Evolutionary conservation across 192 early-diverging fungal species (phyloP).

Genomic region (Backusella westeae): DNA sequence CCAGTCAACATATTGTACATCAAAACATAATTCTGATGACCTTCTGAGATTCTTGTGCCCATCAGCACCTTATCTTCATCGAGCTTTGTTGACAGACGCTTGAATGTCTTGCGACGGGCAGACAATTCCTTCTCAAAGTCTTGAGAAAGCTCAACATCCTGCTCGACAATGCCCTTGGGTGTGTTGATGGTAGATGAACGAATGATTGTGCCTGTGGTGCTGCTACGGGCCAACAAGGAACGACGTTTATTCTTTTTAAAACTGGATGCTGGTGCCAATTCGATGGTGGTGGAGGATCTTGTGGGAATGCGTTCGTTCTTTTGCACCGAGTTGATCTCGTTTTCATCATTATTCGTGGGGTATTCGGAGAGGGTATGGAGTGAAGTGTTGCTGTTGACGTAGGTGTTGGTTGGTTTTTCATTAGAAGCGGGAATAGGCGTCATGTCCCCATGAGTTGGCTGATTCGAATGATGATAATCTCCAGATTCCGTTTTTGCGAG

Average conservation of each 20-base stretch:
- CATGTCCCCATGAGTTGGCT: background rate
- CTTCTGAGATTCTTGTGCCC: conserved; percentile 87
- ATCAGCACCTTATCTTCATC: conserved; percentile 48
- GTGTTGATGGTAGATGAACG: background rate
- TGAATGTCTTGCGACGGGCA: conserved; percentile 16
- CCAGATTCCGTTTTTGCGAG: background rate
- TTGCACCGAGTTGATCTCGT: background rate
- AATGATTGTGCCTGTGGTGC: background rate
- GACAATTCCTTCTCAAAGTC: conserved; percentile 17
- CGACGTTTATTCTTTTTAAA: conserved; percentile 5
- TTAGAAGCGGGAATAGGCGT: conserved; percentile 8
- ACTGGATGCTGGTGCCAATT: conserved; percentile 3
- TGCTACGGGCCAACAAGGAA: background rate
- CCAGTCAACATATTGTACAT: conserved; percentile 99
- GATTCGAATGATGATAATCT: background rate
- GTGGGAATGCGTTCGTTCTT: background rate
- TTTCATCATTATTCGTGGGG: background rate
- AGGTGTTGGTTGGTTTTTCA: background rate
- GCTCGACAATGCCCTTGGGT: background rate
- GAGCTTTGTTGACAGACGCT: conserved; percentile 18
- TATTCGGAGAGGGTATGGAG: background rate
- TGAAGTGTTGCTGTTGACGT: background rate
- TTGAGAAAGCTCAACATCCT: background rate
- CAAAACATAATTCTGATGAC: conserved; percentile 89
- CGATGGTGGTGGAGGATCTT: background rate